These are phyloP conservation scores for Pythium utonaiense DNA, from an alignment of 352 stramenopile species.

Conservation along the genomic window DNA sequence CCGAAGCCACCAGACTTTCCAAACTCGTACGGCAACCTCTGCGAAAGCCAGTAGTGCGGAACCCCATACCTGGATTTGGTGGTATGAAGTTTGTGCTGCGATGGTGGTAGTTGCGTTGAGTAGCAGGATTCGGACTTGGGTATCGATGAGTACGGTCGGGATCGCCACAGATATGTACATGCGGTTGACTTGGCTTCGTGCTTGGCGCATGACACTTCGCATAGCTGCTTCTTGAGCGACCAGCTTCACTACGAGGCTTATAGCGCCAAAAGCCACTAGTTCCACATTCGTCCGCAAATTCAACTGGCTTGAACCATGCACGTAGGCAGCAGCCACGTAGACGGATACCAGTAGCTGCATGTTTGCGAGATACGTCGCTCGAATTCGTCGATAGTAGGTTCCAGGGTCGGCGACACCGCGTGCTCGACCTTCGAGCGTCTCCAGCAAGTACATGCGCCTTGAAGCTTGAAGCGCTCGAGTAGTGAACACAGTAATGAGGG, in stretches of 20 bases:
- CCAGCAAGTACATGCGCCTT: not conserved
- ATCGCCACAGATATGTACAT: slow-evolving; percentile 16
- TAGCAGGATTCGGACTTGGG: slow-evolving; percentile 21
- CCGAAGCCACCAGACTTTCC: not conserved
- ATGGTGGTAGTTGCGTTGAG: slow-evolving; percentile 2
- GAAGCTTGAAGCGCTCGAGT: not conserved
- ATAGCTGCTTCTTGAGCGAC: slow-evolving; percentile 2
- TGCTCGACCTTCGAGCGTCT: not conserved
- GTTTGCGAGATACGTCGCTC: not conserved
- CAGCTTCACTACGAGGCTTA: slow-evolving; percentile 5
- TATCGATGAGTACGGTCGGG: slow-evolving; percentile 25
- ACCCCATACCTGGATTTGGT: not conserved
- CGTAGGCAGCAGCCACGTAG: not conserved
- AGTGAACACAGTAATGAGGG: not conserved
- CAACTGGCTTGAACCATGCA: not conserved
- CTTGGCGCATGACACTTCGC: not conserved
- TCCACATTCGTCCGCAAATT: not conserved
- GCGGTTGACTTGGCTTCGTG: slow-evolving; percentile 4
- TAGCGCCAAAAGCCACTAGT: not conserved
- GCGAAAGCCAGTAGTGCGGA: slow-evolving; percentile 1
- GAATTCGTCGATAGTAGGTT: not conserved
- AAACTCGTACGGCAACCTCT: not conserved
- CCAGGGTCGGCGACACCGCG: not conserved
- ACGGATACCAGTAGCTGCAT: not conserved
- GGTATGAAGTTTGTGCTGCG: not conserved